Evolutionary conservation across 2,329 filamentous ascomycete genomes (phyloP), one percentile per base, ranked within the genome.

Genomic region (Eurotiales sp.): DNA sequence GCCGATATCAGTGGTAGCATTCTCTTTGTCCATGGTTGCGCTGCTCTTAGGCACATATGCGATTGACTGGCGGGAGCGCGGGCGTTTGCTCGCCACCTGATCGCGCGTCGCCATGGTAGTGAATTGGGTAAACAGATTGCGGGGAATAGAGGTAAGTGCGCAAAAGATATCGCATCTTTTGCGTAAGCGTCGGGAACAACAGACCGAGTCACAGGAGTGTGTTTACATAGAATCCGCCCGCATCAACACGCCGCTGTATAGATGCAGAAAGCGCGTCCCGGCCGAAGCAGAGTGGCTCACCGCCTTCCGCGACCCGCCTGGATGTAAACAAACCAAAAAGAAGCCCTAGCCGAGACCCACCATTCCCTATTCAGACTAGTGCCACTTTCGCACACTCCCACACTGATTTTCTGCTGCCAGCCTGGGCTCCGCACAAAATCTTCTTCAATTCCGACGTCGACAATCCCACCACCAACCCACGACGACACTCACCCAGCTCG

Each of bases 11-110:
- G 85, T 72, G 3, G 85, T 88, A 64, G 81, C 79, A 77, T 95
- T 95, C 66, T 95, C 89, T 69, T 90, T 90, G 62, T 89, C 86
- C 57, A 77, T 71, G 32, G 72, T 66, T 48, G 66, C 57, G 51
- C 59, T 63, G 50, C 70, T 68, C 74, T 81, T 61, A 70, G 80
- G 61, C 69, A 82, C 58, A 76, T 82, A 64, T 67, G 83, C 85
- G 54, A 88, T 82, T n/a, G 88, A 91, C 67, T 88, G 88, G 65
- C 87, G 83, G 61, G 81, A 75, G 58, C 70, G 67, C 50, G 60
- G 60, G 48, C 69, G 67, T 51, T 59, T 54, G 14, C 39, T 63
- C 55, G 58, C 65, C 59, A 63, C 61, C 44, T 65, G 61, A 56
- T 69, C 65, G 61, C 66, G 66, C 52, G 66, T 63, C 47, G 66